Evolutionary conservation across 2,329 filamentous ascomycete species (phyloP), one percentile per base, ranked within the genome.

Genomic region (Teratosphaeria pseudoeucalypti): DNA sequence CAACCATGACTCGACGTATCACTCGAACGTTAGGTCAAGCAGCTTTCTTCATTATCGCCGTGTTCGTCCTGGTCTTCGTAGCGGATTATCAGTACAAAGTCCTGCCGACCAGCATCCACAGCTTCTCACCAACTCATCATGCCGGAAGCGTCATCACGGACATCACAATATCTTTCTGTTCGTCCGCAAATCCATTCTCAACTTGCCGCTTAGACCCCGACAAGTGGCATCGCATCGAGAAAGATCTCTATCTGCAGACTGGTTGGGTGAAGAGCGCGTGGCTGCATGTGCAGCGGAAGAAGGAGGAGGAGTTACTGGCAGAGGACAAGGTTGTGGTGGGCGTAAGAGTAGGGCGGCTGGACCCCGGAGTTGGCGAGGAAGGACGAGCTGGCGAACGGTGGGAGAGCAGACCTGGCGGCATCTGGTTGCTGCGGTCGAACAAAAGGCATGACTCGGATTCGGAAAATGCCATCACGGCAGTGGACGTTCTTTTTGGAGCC

Each of bases 61-160:
- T 76, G 66, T 83, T 87, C 66, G 78, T 92, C 66, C 71, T 92
- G 67, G 75, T 92, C 68, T 85, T 92, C 74, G 82, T 95, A 73
- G 85, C 96, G 78, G 92, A 96, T 76, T 89, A 86, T 70, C 89
- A 88, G 72, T 95, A 94, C 78, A 84, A 89, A 66, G 88, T 96
- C 61, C 84, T 96, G 39, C 92, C 92, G 52, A 85, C 86, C 68
- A 84, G 87, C 61, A 87, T 96, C 66, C 92, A 96, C 79, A 88
- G 85, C 72, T 89, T 92, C 74, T 85, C 95, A 69, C 92, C 92
- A 29, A 83, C 85, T 62, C 91, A 96, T 74, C 89, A 95, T 70
- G 84, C 89, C 52, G 91, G 91, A 64, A 82, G 88, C 61, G 85
- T 95, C 68, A 84, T 96, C 68, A 95, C 90, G 70, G 92, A 96